These are phyloP conservation scores for Sanchytrium tribonematis DNA, from an alignment of 371 early-diverging fungal species.

Conservation along the genomic window DNA sequence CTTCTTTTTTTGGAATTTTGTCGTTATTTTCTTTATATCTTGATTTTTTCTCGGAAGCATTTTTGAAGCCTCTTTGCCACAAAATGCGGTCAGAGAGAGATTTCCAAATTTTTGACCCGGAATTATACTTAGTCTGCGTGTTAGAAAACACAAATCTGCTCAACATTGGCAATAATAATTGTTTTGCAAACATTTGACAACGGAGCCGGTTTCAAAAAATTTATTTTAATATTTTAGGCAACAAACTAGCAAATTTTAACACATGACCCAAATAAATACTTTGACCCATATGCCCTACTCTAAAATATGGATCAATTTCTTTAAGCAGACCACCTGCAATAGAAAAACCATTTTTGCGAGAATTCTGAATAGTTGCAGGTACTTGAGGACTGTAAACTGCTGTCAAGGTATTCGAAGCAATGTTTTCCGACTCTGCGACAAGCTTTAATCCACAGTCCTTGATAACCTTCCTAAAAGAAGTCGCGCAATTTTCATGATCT, in stretches of 20 bases:
- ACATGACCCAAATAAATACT: not conserved
- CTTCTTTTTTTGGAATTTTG: too few species aligned
- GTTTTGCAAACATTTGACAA: too few species aligned
- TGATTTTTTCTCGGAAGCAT: too few species aligned
- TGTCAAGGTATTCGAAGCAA: slow-evolving; percentile 67
- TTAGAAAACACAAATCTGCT: too few species aligned
- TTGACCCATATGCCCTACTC: slow-evolving; percentile 3
- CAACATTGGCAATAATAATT: too few species aligned
- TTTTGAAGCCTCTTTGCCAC: too few species aligned
- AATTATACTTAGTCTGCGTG: too few species aligned
- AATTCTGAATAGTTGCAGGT: slow-evolving; percentile 38
- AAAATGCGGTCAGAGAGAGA: too few species aligned
- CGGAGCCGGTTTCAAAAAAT: not conserved
- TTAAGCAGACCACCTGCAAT: slow-evolving; percentile 76
- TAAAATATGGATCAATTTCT: slow-evolving; percentile 60
- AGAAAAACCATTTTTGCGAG: slow-evolving; percentile 48
- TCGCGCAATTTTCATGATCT: slow-evolving; percentile 34
- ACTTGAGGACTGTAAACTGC: slow-evolving; percentile 72
- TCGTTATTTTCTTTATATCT: too few species aligned
- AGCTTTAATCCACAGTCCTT: slow-evolving; percentile 41
- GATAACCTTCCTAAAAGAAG: slow-evolving; percentile 36
- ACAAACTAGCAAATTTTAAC: not conserved
- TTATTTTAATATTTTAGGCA: not conserved
- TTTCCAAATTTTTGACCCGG: too few species aligned
- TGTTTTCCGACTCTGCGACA: slow-evolving; percentile 26